These are phyloP conservation scores for Alternaria incomplexa DNA, from an alignment of 2,329 filamentous ascomycete genomes.

Conservation along the genomic window DNA sequence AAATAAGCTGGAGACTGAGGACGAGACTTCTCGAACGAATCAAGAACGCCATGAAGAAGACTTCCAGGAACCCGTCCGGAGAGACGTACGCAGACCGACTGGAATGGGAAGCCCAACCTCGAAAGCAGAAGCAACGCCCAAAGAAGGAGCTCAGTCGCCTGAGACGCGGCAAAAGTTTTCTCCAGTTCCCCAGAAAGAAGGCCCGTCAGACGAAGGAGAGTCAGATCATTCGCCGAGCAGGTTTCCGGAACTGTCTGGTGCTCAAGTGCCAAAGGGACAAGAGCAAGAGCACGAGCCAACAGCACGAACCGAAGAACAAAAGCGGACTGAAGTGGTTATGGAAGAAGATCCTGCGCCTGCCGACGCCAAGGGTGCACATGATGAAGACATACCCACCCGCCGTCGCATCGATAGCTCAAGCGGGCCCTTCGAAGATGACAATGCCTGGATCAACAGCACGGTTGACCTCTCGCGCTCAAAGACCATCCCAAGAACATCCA, in stretches of 20 bases:
- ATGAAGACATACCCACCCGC: neutral
- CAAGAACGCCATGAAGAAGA: neutral
- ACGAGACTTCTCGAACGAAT: neutral
- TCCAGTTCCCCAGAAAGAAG: conserved; percentile 6
- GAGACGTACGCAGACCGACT: neutral
- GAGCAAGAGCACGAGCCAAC: conserved; percentile 6
- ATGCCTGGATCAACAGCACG: conserved; percentile 2
- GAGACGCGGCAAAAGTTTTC: neutral
- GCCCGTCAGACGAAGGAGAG: neutral
- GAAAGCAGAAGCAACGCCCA: neutral
- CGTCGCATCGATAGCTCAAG: conserved; percentile 1
- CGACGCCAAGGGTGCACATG: neutral
- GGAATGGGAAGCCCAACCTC: neutral
- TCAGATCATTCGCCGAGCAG: conserved; percentile 2
- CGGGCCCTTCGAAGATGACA: conserved; percentile 11
- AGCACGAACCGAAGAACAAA: neutral
- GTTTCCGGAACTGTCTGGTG: conserved; percentile 3
- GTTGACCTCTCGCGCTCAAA: conserved; percentile 9
- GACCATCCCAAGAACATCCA: neutral
- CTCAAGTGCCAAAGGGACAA: conserved; percentile 5
- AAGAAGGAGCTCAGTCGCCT: neutral
- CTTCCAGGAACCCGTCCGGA: neutral
- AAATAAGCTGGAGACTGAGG: neutral
- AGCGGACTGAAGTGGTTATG: neutral
- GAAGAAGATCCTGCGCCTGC: neutral